Base-by-base conservation (phyloP, 164 flowering plant genomes). In the Warburgia ugandensis region DNA sequence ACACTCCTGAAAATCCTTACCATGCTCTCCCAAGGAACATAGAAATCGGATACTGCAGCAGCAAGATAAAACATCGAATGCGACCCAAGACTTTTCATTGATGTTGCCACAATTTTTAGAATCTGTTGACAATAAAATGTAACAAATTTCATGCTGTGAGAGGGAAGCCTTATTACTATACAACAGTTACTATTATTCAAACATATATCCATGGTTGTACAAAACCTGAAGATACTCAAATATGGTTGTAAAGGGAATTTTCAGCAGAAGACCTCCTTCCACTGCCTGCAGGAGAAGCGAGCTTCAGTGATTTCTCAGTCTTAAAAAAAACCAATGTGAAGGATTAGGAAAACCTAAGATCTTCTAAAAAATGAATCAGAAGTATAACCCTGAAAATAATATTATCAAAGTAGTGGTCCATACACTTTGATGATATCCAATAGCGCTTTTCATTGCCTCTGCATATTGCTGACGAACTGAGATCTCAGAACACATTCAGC, bases 21-120 rank as follows among this genome's bases (percentile, higher is more conserved):
- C 97, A 92, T 84, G 71, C 69, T 73, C 47, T 82, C 72, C 99
- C 99, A 88, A 52, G 99, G 99, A 53, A 86, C 91, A 74, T 92
- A 92, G 56, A 88, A 92, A 54, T 88, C 99, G 29, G 99, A 88
- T 11, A 92, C 99, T 38, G 99, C 95, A 59, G 99, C 99, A 11
- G 97, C 99, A 62, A 92, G 87, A 77, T 82, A 92, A 59, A 88
- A 84, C 78, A 84, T 63, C 29, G 81, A 86, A 51, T 26, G 58
- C 47, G 77, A 52, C 23, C 89, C 87, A 31, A 86, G 69, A 59
- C 46, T 51, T 44, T 57, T 72, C 76, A 79, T 52, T 57, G 84
- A 67, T 37, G 52, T 13, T 46, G 83, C 85, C 66, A 79, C 70
- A 68, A 82, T 63, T 57, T 62, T 74, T 55, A 92, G 68, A 64